These are phyloP conservation scores for Priceomyces castillae DNA, from an alignment of 805 yeast genomes.

Conservation along the genomic window DNA sequence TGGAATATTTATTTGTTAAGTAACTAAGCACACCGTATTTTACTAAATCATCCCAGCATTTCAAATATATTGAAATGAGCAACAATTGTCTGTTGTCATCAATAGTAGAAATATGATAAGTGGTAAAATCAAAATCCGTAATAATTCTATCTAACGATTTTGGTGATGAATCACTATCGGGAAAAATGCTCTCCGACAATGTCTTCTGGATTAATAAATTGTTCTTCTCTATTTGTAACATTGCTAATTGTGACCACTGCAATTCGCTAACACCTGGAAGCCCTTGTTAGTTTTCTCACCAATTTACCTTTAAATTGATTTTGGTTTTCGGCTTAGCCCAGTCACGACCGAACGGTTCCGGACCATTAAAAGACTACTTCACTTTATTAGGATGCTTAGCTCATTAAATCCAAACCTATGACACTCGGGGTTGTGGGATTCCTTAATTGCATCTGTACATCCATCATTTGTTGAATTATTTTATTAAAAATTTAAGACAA, in stretches of 20 bases:
- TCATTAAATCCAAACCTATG: too few relatives aligned
- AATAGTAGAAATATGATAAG: conserved; percentile 83
- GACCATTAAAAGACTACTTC: too few relatives aligned
- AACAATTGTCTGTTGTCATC: conserved; percentile 67
- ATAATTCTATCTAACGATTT: conserved; percentile 79
- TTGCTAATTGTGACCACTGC: conserved; percentile 20
- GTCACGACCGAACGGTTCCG: background rate
- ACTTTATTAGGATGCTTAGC: too few relatives aligned
- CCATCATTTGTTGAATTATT: too few relatives aligned
- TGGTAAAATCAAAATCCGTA: conserved; percentile 94
- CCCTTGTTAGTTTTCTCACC: background rate
- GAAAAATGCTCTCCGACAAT: conserved; percentile 63
- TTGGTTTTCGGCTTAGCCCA: background rate
- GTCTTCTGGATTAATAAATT: conserved; percentile 82
- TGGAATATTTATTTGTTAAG: conserved; percentile 50
- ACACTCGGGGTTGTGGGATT: too few relatives aligned
- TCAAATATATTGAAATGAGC: conserved; percentile 66
- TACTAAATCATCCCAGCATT: conserved; percentile 71
- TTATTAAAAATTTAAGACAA: too few relatives aligned
- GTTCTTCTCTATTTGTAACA: conserved; percentile 84
- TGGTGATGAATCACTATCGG: conserved; percentile 37
- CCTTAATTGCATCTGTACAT: too few relatives aligned
- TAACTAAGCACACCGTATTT: conserved; percentile 62
- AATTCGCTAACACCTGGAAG: background rate
- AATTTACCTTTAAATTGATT: background rate